phyloP scores from a whole-genome alignment of 495 filamentous ascomycete species.

The Xylaria venustula region DNA sequence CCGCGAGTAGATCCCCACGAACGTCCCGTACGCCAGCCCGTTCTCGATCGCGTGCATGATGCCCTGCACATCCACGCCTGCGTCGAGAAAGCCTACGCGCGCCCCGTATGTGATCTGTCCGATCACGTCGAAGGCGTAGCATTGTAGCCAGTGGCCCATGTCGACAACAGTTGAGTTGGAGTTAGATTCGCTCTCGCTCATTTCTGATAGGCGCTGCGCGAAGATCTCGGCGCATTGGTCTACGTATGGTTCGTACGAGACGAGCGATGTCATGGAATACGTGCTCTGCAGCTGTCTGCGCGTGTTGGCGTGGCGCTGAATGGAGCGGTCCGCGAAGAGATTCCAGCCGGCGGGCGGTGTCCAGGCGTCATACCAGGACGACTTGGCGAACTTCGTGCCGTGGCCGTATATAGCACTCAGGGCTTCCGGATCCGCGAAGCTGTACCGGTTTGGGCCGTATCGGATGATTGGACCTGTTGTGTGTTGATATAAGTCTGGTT shows the following conservation, averaged over 20 bases:
- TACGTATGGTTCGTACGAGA: constrained; percentile 55
- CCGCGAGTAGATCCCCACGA: constrained; percentile 49
- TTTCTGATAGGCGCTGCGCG: constrained; percentile 38
- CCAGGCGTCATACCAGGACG: constrained; percentile 30
- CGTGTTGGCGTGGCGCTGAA: constrained; percentile 21
- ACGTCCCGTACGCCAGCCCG: constrained; percentile 37
- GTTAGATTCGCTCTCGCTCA: constrained; percentile 28
- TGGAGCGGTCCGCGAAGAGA: constrained; percentile 31
- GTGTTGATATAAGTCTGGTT: not conserved
- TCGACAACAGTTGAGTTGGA: too few relatives aligned
- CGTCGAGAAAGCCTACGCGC: constrained; percentile 53
- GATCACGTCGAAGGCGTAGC: constrained; percentile 60
- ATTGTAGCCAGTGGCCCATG: constrained; percentile 54
- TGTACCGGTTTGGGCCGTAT: constrained; percentile 34
- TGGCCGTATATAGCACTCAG: constrained; percentile 18
- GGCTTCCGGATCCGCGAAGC: constrained; percentile 26
- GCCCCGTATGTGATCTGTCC: constrained; percentile 54
- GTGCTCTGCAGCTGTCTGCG: constrained; percentile 39
- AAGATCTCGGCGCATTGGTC: constrained; percentile 52
- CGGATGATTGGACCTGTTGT: constrained; percentile 28
- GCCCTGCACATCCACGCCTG: constrained; percentile 48
- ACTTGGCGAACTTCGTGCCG: constrained; percentile 21
- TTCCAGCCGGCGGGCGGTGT: constrained; percentile 21
- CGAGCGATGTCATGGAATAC: constrained; percentile 54
- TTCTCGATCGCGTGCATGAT: constrained; percentile 41